Conservation (phyloP, 2,329 filamentous ascomycete genomes). For the Xylariales sp. region DNA sequence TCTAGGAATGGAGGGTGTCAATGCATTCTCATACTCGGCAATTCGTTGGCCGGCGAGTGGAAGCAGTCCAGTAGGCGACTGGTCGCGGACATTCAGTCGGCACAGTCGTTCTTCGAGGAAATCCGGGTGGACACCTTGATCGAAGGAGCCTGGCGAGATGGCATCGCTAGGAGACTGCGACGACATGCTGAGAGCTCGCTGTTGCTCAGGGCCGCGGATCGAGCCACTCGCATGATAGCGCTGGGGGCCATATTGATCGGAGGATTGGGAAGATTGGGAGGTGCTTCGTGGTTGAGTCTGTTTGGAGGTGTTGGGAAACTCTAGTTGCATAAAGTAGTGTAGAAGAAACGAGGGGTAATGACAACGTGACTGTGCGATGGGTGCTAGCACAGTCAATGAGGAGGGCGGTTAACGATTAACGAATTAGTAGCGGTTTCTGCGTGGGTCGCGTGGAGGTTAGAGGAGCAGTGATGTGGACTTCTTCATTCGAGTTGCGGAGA, state of each 20-base stretch:
- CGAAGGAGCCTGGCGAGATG: constrained; percentile 42
- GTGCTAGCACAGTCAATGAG: constrained; percentile 62
- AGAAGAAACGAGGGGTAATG: constrained; percentile 49
- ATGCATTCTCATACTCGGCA: constrained; percentile 70
- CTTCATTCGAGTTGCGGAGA: constrained; percentile 17
- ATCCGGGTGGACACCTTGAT: constrained; percentile 54
- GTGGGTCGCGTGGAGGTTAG: constrained; percentile 26
- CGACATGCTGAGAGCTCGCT: constrained; percentile 52
- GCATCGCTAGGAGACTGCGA: constrained; percentile 51
- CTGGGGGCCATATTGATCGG: constrained; percentile 70
- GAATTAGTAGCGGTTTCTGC: constrained; percentile 8
- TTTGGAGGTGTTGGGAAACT: constrained; percentile 56
- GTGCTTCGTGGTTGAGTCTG: constrained; percentile 48
- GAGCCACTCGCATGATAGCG: constrained; percentile 57
- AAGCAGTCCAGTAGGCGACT: constrained; percentile 45
- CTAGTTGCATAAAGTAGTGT: constrained; percentile 74
- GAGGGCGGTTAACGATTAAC: constrained; percentile 1
- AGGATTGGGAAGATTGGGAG: constrained; percentile 48
- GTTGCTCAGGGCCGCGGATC: constrained; percentile 50
- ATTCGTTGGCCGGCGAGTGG: constrained; percentile 64
- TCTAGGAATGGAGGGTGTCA: constrained; percentile 59
- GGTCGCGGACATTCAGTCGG: constrained; percentile 60
- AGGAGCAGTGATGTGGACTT: constrained; percentile 24
- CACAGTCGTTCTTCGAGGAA: constrained; percentile 63
- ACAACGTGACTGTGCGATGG: constrained; percentile 62